phyloP scores from a whole-genome alignment of 148 eudicot genomes.

The Heliosperma pusillum region DNA sequence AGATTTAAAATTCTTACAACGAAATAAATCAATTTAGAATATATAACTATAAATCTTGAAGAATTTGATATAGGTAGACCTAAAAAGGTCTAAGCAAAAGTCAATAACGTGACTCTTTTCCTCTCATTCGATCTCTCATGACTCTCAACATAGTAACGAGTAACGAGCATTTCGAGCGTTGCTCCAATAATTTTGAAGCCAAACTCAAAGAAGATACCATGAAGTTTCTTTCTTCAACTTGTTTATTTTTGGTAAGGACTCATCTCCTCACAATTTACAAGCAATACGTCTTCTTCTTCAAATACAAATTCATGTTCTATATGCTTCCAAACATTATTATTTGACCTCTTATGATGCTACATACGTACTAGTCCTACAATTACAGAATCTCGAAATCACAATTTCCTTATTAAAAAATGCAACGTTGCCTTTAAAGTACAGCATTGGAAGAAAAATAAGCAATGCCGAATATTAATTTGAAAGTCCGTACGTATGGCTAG shows the following conservation, averaged over 20 bases:
- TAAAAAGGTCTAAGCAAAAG: no score
- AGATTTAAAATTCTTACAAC: no score
- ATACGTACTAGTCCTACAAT: neutral
- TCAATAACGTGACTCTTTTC: neutral
- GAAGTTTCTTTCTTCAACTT: conserved; percentile 5
- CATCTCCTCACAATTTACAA: neutral
- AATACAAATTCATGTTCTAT: no score
- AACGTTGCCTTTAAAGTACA: neutral
- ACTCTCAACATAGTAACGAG: neutral
- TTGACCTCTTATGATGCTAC: neutral
- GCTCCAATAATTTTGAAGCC: neutral
- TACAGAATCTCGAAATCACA: neutral
- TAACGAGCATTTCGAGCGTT: neutral
- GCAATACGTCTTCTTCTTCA: neutral
- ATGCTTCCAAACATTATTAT: neutral
- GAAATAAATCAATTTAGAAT: no score
- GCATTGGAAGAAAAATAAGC: no score
- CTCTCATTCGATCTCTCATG: no score
- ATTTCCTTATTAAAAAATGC: no score
- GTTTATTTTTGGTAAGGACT: neutral
- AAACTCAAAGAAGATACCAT: conserved; percentile 1
- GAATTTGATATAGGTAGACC: no score
- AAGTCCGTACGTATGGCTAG: no score
- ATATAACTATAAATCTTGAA: no score
- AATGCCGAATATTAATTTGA: no score